Conservation (phyloP, 352 stramenopile species). For the Pythium utonaiense region DNA sequence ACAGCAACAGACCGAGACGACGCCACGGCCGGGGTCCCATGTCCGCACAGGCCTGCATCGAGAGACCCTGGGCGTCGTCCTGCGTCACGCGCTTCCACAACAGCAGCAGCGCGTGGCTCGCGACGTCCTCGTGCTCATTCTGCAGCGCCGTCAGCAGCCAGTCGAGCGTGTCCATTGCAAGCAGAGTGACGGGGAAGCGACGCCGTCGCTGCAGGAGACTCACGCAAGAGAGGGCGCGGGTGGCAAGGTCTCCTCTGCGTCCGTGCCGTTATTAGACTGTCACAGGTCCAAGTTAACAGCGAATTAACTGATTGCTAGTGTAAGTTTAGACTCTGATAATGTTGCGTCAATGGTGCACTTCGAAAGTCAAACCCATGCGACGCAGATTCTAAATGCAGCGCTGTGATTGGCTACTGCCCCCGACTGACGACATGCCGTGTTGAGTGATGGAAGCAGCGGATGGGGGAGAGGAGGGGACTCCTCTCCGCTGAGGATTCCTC, state of each 20-base stretch:
- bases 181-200: neutral
- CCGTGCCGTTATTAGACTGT: too few relatives aligned
- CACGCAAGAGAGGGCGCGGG: too few relatives aligned
- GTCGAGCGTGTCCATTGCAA: neutral
- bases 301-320: neutral
- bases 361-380: neutral
- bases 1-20: slow-evolving; percentile 21
- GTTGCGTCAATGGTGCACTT: neutral
- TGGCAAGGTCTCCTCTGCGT: too few relatives aligned
- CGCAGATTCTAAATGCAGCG: neutral
- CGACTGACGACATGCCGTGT: neutral
- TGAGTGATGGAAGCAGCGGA: neutral
- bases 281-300: neutral
- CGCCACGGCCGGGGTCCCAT: slow-evolving; percentile 9
- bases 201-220: neutral
- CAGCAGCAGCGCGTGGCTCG: slow-evolving; percentile 13
- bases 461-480: neutral
- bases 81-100: slow-evolving; percentile 9
- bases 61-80: neutral
- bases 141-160: slow-evolving; percentile 5
- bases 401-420: neutral
- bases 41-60: neutral
- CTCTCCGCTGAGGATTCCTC: too few relatives aligned
- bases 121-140: slow-evolving; percentile 11
- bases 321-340: neutral